Percentiles rank a stretch among this genome's conserved stretches.
Conservation (phyloP, 345 rosid species). For the Dipteronia dyeriana region DNA sequence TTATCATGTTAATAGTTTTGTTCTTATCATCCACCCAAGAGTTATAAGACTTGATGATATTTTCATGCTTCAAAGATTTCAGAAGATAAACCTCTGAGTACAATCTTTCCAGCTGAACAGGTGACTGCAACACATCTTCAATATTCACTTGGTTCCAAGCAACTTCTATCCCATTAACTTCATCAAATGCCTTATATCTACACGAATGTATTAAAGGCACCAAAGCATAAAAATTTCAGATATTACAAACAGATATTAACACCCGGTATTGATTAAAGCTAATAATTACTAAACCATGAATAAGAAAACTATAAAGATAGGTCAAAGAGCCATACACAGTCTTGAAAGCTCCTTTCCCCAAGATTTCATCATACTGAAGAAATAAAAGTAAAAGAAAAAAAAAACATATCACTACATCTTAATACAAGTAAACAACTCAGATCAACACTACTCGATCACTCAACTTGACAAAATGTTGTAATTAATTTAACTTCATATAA, state of each 20-base stretch:
- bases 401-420: conserved; percentile 10
- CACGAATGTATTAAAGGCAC: background rate
- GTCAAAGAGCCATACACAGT: conserved; percentile 77
- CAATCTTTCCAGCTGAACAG: conserved; percentile 71
- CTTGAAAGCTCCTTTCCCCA: conserved; percentile 98
- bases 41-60: conserved; percentile 70
- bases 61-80: conserved; percentile 74
- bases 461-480: background rate
- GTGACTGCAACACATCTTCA: conserved; percentile 76
- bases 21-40: conserved; percentile 91
- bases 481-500: background rate
- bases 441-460: background rate
- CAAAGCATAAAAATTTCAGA: conserved; percentile 6
- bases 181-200: conserved; percentile 89
- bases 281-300: background rate
- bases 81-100: conserved; percentile 86
- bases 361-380: conserved; percentile 73
- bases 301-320: conserved; percentile 22
- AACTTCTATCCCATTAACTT: conserved; percentile 83
- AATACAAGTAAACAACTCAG: conserved; percentile 12
- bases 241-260: background rate
- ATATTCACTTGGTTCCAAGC: conserved; percentile 89
- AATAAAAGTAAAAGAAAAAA: conserved; percentile 20
- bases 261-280: background rate
- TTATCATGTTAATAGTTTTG: conserved; percentile 89